Evolutionary conservation across 805 yeast species (phyloP), one percentile per base, ranked within the genome.

Genomic region (Candida verbasci): DNA sequence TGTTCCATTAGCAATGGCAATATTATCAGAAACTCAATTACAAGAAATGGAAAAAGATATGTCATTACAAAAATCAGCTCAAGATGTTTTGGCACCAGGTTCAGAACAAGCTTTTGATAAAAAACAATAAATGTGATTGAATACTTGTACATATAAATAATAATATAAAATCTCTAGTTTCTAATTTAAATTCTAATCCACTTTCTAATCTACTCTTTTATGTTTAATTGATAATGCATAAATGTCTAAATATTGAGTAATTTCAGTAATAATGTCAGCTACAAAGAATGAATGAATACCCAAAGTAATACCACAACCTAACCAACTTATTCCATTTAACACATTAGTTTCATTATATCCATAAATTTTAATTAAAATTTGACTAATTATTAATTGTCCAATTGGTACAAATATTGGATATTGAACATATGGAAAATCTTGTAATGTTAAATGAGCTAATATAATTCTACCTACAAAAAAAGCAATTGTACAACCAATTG

Each of bases 31-130:
- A 69, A 94, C 88, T 58, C 97, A 91, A 70, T 76, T 89, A 60
- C 79, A 82, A 57, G 97, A 89, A 68, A 76, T 86, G 82, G 97
- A 89, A 71, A 87, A 85, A 70, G 93, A 88, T 58, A 80, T 87
- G 74, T 78, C 82, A 40, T 67, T 83, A 55, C 91, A 83, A 61
- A 83, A 81, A 60, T 81, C 82, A 43, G 82, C 88, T 17, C 81
- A 77, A 53, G 88, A 80, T 41, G 75, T 83, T 31, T 65, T 84
- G 52, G 83, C 87, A 29, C 80, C 83, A 43, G 84, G 85, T 44
- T 72, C 80, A 28, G 77, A 70, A 52, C 63, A 62, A 30, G 73
- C 72, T 24, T 61, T 57, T 37, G 53, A 52, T 41, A 60, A 58
- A 60, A 62, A 58, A 60, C 55, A 58, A 53, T 24, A 33, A 27